Evolutionary conservation across 805 yeast genomes (phyloP), one percentile per base, ranked within the genome.

Genomic region (Ogataea henricii): DNA sequence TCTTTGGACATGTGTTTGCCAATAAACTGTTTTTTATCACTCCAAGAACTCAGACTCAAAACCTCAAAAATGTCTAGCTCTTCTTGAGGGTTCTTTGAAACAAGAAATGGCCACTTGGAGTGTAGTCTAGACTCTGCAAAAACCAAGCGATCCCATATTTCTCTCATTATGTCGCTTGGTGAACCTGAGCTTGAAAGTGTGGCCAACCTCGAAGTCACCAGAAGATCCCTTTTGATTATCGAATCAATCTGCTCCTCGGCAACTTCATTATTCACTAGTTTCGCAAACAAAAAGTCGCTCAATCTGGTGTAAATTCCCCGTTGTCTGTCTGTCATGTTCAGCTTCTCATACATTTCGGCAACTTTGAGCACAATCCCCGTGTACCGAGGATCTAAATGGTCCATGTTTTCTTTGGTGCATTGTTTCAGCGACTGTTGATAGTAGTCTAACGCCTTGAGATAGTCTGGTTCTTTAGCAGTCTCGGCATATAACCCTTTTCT

Each of bases 321-420:
- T 0, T 96, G 95, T 44, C 85, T 86, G 12, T 79, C 79, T 26
- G 60, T 54, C 81, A 78, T 74, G 17, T 73, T 76, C 56, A 89
- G 65, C 34, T 83, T 73, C 59, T 89, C 96, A 62, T 81, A 87
- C 89, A 89, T 85, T 59, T 90, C 96, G 9, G 86, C 96, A 29
- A 89, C 71, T 59, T 91, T 89, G 64, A 92, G 72, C 60, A 91
- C 96, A 45, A 92, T 80, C 0, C 97, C 97, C 0, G 97, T 91
- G 64, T 87, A 91, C 59, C 87, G 92, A 59, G 89, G 94, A 47
- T 81, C 73, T 26, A 86, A 57, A 9, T 76, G 77, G 52, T 80
- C 78, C 68, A 89, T 63, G 0, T 73, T 74, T 39, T 81, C 67
- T 22, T 74, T 69, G 30, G 82, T 76, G 33, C 89, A 84, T 52